Base-by-base conservation (phyloP, 1,139 yeast species). In the Yamadazyma pseudoaaseri region DNA sequence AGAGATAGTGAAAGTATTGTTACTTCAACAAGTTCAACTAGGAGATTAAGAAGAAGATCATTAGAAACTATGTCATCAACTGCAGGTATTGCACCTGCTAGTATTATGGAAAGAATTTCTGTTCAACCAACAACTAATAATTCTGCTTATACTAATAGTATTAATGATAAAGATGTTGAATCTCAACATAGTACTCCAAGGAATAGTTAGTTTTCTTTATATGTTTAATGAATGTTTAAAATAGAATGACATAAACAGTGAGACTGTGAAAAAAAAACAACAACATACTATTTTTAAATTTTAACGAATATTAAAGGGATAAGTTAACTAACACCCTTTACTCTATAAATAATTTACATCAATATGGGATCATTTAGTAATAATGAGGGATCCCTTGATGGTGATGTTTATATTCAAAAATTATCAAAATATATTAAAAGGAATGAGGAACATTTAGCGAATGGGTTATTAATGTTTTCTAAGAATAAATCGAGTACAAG, bases 21-120 rank as follows among this genome's bases (percentile, higher is more conserved):
- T 14, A 76, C 81, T 0, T 56, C 76, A 41, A 81, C 81, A 2
- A 68, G 76, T 36, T 68, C 76, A 1, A 65, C 78, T 4, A 52
- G 80, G 33, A 58, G 77, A 35, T 49, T 61, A 15, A 57, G 79
- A 41, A 60, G 81, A 44, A 55, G 79, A 39, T 75, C 81, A 25
- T 53, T 73, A 17, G 82, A 76, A 35, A 77, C 83, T 9, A 76
- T 74, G 44, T 72, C 81, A 29, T 74, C 81, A 41, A 73, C 81
- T 2, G 62, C 76, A 8, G 82, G 82, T 0, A 78, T 78, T n/a
- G 76, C 83, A 1, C 83, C 84, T 0, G 81, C 82, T 2, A 74
- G 81, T 40, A 76, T 78, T 8, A 58, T 77, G 62, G 83, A 76
- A 41, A 58, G 81, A 37, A 58, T 43, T 13, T 37, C 44, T n/a